Conservation (phyloP, 129 eudicot species). For the Silybum marianum region DNA sequence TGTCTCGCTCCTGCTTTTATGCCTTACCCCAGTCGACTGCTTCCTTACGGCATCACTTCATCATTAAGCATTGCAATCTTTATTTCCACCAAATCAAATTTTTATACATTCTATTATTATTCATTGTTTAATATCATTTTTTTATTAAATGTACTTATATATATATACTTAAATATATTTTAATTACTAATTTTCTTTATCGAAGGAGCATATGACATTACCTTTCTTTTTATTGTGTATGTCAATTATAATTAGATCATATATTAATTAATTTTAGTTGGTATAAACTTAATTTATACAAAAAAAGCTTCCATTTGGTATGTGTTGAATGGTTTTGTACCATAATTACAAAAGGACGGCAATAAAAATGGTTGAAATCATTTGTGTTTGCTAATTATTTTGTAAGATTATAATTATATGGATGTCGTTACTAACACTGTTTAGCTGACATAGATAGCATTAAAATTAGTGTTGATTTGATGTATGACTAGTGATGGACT, state of each 20-base stretch:
- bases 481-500: not conserved
- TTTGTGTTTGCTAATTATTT: no score
- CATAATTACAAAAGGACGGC: not conserved
- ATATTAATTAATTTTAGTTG: no score
- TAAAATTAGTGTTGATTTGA: not conserved
- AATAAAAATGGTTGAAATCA: not conserved
- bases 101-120: no score
- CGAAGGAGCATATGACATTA: no score
- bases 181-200: no score
- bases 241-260: no score
- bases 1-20: constrained; percentile 35
- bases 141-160: no score
- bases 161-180: no score
- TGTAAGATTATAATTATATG: no score
- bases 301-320: not conserved
- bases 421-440: not conserved
- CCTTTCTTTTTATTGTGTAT: no score
- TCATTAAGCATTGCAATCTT: constrained; percentile 13
- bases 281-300: no score
- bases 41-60: constrained; percentile 31
- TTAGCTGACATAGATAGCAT: not conserved
- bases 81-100: not conserved
- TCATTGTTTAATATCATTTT: no score
- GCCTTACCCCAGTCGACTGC: constrained; percentile 36
- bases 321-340: not conserved